A percentile compares a stretch with the other conserved stretches of the same genome.
phyloP scores from a whole-genome alignment of 1,284 basidiomycete genomes.

The Cryptococcus amylolentus region DNA sequence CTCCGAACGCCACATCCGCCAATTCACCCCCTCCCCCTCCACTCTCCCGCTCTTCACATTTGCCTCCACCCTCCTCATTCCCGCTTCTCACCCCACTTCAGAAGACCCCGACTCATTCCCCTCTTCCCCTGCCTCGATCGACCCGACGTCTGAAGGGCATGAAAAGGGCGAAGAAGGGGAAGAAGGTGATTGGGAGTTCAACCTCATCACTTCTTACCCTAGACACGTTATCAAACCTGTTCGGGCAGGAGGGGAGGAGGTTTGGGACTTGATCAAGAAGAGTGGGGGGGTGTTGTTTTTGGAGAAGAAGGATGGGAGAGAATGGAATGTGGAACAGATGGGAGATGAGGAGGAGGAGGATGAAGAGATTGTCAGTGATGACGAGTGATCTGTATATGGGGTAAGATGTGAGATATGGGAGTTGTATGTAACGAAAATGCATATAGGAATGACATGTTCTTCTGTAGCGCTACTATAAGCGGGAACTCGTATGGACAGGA shows the following conservation, averaged over 20 bases:
- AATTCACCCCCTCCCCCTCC: conserved; percentile 25
- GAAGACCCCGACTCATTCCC: conserved; percentile 37
- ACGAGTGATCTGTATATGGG: background rate
- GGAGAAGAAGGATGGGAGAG: conserved; percentile 37
- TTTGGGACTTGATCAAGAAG: conserved; percentile 40
- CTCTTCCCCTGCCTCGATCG: conserved; percentile 33
- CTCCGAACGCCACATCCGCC: conserved; percentile 33
- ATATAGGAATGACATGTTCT: no score
- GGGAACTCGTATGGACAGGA: no score
- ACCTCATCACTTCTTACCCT: conserved; percentile 43
- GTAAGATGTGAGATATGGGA: no score
- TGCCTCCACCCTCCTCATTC: conserved; percentile 45
- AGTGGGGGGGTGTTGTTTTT: conserved; percentile 46
- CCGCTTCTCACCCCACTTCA: conserved; percentile 15
- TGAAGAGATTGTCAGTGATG: conserved; percentile 11
- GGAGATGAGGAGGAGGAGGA: conserved; percentile 11
- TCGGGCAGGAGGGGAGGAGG: conserved; percentile 26
- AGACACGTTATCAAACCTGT: conserved; percentile 35
- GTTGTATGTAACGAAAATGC: no score
- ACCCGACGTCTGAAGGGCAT: conserved; percentile 10
- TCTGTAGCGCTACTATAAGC: no score
- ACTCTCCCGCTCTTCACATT: conserved; percentile 42
- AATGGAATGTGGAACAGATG: conserved; percentile 30
- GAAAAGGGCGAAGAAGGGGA: background rate
- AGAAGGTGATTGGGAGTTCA: conserved; percentile 19